Conservation (phyloP, 192 early-diverging fungal species). For the Chytriomyces hyalinus region DNA sequence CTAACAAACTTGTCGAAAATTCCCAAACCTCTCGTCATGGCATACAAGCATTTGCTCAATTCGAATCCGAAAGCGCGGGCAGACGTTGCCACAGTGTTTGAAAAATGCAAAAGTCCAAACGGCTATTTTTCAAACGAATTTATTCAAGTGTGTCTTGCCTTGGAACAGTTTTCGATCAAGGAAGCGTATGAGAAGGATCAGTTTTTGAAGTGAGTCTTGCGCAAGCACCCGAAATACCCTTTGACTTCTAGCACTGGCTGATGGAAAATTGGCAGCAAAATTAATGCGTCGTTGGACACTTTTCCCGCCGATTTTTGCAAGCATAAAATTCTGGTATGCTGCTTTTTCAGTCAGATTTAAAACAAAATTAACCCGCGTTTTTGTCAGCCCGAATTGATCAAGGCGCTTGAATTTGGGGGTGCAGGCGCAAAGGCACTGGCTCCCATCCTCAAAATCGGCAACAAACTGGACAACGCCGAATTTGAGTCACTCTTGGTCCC, state of each 20-base stretch:
- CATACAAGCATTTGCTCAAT: conserved; percentile 67
- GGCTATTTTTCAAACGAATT: conserved; percentile 86
- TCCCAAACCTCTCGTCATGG: conserved; percentile 60
- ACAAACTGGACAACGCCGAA: conserved; percentile 64
- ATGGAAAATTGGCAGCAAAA: conserved; percentile 52
- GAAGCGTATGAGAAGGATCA: conserved; percentile 82
- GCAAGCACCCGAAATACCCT: not conserved
- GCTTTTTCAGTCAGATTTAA: not conserved
- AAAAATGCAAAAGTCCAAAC: conserved; percentile 58
- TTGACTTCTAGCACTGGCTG: not conserved
- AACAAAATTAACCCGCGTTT: not conserved
- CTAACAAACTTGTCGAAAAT: conserved; percentile 59
- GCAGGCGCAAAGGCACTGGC: conserved; percentile 53
- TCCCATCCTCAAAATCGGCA: conserved; percentile 86
- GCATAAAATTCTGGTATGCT: conserved; percentile 72
- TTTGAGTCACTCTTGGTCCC: conserved; percentile 75
- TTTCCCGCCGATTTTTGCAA: conserved; percentile 85
- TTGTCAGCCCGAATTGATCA: conserved; percentile 77
- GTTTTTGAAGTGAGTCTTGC: conserved; percentile 57
- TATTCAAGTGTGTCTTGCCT: conserved; percentile 77
- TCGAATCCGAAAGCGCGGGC: conserved; percentile 67
- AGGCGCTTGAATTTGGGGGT: conserved; percentile 61
- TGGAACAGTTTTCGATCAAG: conserved; percentile 93
- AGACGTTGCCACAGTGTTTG: conserved; percentile 72
- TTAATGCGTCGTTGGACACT: conserved; percentile 72